Conservation (phyloP, 1,284 basidiomycete genomes). For the Schizophyllum amplum region DNA sequence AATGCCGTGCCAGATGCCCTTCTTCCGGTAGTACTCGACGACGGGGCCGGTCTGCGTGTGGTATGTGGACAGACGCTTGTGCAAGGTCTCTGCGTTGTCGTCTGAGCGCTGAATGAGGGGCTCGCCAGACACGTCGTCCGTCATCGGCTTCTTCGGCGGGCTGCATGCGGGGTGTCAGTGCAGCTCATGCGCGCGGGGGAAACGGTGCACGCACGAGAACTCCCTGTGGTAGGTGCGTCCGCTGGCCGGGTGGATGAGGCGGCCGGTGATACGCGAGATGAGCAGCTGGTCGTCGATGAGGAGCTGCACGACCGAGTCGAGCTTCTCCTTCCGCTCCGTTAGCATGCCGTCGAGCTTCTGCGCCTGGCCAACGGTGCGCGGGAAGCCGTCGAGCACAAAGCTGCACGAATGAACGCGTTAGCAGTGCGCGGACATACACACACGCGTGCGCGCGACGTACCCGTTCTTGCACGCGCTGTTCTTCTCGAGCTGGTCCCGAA, state of each 20-base stretch:
- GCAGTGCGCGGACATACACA: neutral
- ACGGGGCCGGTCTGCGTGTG: slow-evolving; percentile 94
- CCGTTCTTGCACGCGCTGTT: slow-evolving; percentile 92
- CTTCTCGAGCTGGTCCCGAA: slow-evolving; percentile 91
- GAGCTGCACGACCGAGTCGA: slow-evolving; percentile 90
- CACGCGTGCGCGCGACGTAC: slow-evolving; percentile 40
- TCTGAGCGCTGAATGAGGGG: slow-evolving; percentile 90
- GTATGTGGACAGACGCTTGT: slow-evolving; percentile 83
- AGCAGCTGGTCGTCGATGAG: slow-evolving; percentile 92
- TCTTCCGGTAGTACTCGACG: slow-evolving; percentile 92
- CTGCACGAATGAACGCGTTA: slow-evolving; percentile 30
- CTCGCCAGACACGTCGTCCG: slow-evolving; percentile 93
- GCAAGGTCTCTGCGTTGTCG: slow-evolving; percentile 89
- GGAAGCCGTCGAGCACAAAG: slow-evolving; percentile 98
- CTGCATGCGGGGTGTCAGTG: slow-evolving; percentile 29
- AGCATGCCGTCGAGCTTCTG: slow-evolving; percentile 96
- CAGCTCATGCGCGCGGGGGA: neutral
- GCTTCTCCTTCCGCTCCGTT: slow-evolving; percentile 68
- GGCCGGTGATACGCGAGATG: slow-evolving; percentile 95
- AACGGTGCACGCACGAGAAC: slow-evolving; percentile 68
- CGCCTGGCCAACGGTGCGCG: slow-evolving; percentile 95
- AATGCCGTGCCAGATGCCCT: slow-evolving; percentile 83
- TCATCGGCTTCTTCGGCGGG: slow-evolving; percentile 93
- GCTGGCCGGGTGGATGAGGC: slow-evolving; percentile 84
- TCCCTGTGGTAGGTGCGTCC: slow-evolving; percentile 94